These are phyloP conservation scores for Russula vinacea DNA, from an alignment of 768 basidiomycete species.

Conservation along the genomic window DNA sequence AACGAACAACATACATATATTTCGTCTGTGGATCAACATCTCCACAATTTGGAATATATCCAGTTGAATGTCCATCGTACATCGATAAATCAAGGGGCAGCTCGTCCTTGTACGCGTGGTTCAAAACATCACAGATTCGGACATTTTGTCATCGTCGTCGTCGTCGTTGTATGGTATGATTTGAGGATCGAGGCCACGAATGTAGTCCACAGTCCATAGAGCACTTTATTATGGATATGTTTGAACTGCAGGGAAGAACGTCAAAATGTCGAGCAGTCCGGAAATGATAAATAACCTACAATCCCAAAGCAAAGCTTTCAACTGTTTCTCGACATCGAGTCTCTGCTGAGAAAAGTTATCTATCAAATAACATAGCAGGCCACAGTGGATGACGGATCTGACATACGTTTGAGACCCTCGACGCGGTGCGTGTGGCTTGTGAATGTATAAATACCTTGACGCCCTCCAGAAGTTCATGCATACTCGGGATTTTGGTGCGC, in stretches of 20 bases:
- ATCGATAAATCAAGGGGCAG: conserved; percentile 14
- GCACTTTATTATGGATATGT: not conserved
- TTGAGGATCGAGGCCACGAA: conserved; percentile 3
- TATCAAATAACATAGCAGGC: not conserved
- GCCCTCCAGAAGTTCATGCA: conserved; percentile 7
- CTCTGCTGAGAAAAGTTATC: conserved; percentile 31
- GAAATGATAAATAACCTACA: conserved; percentile 14
- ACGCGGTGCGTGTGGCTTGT: not conserved
- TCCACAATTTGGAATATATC: not conserved
- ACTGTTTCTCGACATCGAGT: conserved; percentile 27
- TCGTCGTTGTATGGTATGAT: conserved; percentile 14
- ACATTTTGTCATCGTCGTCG: conserved; percentile 12
- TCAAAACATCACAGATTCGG: conserved; percentile 15
- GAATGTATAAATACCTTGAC: conserved; percentile 1
- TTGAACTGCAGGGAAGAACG: conserved; percentile 8
- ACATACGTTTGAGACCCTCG: conserved; percentile 14
- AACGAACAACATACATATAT: conserved; percentile 10
- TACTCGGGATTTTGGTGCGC: not conserved
- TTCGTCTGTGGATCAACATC: conserved; percentile 5
- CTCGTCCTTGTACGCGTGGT: conserved; percentile 8
- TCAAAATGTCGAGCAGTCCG: not conserved
- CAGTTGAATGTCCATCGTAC: conserved; percentile 19
- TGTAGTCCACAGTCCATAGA: conserved; percentile 13
- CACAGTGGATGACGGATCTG: too few relatives aligned
- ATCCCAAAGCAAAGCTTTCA: conserved; percentile 30